Base-by-base conservation (phyloP, 441 rosid species). In the Eugenia klotzschiana region DNA sequence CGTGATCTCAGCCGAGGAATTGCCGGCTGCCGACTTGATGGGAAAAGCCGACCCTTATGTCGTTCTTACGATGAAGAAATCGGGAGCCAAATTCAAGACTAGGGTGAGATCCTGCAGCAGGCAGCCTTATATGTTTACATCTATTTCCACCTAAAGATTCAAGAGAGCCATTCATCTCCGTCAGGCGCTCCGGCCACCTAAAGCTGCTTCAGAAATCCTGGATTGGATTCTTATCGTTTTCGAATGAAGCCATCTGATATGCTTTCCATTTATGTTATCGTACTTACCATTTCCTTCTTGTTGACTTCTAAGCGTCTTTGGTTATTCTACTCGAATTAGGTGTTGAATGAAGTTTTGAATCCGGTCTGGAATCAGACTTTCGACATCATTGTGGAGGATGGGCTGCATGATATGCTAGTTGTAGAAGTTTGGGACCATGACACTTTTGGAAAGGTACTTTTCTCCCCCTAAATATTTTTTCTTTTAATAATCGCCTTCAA, bases 11-110 rank as follows among this genome's bases (percentile, higher is more conserved):
- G 99, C 96, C 1, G 95, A 95, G 85, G 91, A 94, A 69, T 90
- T 97, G 88, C 98, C 99, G 4, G 88, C 85, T 9, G 93, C 88
- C 1, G 98, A 97, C 88, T 81, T 96, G 18, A 93, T 91, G 92
- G 98, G 99, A 6, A 97, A 94, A 87, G 95, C 98, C 18, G 99
- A 97, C 80, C 95, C 99, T 4, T 96, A 84, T 82, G 96, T 93
- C 22, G 94, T 93, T 12, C 87, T 97, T 13, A 89, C 83, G 20
- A 91, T 96, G 97, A 97, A 94, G 90, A 97, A 97, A 88, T 85
- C 98, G 2, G 95, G 87, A 69, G 54, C 88, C 8, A 96, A 87
- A 87, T 83, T 86, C 33, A 94, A 94, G 87, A 94, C 99, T n/a
- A 91, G 99, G 90, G 98, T 93, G 82, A 87, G 92, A 72, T 57